Evolutionary conservation across 2,329 filamentous ascomycete species (phyloP).

Genomic region (Colletotrichum karsti): DNA sequence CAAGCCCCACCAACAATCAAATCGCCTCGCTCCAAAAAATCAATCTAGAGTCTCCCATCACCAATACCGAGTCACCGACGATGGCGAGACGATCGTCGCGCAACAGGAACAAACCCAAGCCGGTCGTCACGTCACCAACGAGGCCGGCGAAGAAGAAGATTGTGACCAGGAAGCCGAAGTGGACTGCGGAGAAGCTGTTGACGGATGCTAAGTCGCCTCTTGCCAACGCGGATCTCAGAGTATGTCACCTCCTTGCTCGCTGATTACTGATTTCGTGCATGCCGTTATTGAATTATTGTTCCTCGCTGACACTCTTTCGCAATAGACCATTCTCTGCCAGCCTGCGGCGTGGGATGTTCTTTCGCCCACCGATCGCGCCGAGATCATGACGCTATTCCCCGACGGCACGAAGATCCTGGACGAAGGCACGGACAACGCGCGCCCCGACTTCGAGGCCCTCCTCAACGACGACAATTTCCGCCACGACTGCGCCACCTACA

Average conservation of each 20-base stretch:
- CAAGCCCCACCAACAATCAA: not conserved
- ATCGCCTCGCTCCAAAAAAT: not conserved
- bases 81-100: constrained; percentile 17
- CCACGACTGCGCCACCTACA: constrained; percentile 56
- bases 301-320: not conserved
- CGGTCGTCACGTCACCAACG: not conserved
- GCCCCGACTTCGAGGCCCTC: constrained; percentile 50
- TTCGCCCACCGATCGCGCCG: constrained; percentile 39
- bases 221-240: constrained; percentile 46
- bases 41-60: not conserved
- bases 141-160: constrained; percentile 14
- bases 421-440: constrained; percentile 42
- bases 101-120: constrained; percentile 9
- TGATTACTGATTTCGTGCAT: too few relatives aligned
- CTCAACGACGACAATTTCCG: constrained; percentile 59
- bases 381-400: constrained; percentile 49
- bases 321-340: constrained; percentile 45
- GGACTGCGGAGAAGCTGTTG: constrained; percentile 45
- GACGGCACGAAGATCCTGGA: constrained; percentile 45
- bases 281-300: not conserved
- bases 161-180: constrained; percentile 41
- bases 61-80: not conserved
- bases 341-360: constrained; percentile 49
- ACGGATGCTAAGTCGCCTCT: constrained; percentile 47
- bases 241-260: constrained; percentile 29